Percentiles rank a stretch among this genome's conserved stretches.
Evolutionary conservation across 2,329 filamentous ascomycete genomes (phyloP).

Genomic region (Colletotrichum tamarilloi): DNA sequence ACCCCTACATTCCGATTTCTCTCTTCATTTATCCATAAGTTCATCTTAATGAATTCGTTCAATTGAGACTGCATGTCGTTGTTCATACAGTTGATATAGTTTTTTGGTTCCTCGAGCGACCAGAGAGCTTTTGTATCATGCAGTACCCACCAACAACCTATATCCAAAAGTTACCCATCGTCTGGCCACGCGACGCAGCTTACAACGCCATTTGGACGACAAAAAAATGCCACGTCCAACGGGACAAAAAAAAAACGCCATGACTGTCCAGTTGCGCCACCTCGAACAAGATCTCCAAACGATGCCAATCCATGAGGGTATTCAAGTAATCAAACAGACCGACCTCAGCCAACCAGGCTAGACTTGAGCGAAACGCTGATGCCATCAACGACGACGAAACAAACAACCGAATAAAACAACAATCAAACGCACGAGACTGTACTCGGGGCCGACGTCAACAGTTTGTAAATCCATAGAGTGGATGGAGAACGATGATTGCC

Average conservation of each 20-base stretch:
- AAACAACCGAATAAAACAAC: neutral
- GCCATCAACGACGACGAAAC: conserved; percentile 10
- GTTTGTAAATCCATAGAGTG: neutral
- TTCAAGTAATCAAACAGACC: conserved; percentile 29
- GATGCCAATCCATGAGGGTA: conserved; percentile 35
- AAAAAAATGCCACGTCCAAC: conserved; percentile 18
- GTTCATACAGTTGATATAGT: conserved; percentile 3
- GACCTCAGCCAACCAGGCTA: conserved; percentile 4
- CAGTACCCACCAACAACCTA: neutral
- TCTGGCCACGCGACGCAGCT: conserved; percentile 22
- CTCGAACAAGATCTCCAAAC: conserved; percentile 8
- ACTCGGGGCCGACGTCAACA: neutral
- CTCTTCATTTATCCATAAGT: neutral
- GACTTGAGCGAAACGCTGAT: neutral
- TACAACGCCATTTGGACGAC: conserved; percentile 3
- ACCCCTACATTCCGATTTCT: neutral
- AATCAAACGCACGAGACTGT: neutral
- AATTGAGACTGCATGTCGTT: neutral
- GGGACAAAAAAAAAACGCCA: conserved; percentile 26
- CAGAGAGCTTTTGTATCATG: conserved; percentile 20
- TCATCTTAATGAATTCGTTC: neutral
- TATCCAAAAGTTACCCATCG: conserved; percentile 6
- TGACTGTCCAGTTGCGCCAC: conserved; percentile 19
- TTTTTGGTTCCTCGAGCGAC: conserved; percentile 7
- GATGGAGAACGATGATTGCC: too few relatives aligned